Base-by-base conservation (phyloP, 2,329 filamentous ascomycete genomes). In the Trichoderma simmonsii region DNA sequence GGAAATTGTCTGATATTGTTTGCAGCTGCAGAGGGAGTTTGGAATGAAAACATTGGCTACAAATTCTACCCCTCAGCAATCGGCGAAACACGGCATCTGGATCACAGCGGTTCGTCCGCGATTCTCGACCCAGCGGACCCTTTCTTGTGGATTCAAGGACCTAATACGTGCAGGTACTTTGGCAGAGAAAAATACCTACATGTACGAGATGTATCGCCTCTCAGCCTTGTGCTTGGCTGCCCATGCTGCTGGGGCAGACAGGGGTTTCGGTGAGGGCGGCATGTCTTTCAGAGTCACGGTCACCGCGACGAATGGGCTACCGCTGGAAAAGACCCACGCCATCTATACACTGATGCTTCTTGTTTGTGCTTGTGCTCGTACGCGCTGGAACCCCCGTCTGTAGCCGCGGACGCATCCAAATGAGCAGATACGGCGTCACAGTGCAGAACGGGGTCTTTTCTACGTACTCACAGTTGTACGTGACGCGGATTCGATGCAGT, bases 221-320 rank as follows among this genome's bases (percentile, higher is more conserved):
- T 62, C 64, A 72, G 70, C 70, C 70, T 72, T 63, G 59, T 28
- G 56, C 64, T 63, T 39, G 39, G 51, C 28, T 62, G 51, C 34
- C 64, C 43, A 68, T 57, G 24, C 64, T 57, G n/a, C 43, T 64
- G 70, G 70, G 24, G n/a, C 59, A 57, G 48, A 36, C 66, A 69
- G 62, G 70, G 57, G 48, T 43, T 28, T 56, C 64, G 70, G 64
- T 68, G 70, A 59, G 26, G 24, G 43, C 63, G 32, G 63, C 18
- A 63, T 56, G 64, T 36, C 28, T 12, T 36, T 67, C 39, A 36
- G 28, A 30, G n/a, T 28, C 24, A 34, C 18, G 63, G 32, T 60
- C 43, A 57, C 32, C 56, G 43, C 39, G 32, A 32, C 28, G 34
- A 24, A 54, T 54, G 12, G 12, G 57, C 28, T 54, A 36, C 54